Conservation (phyloP, 768 basidiomycete genomes). For the Hortiboletus campestris region DNA sequence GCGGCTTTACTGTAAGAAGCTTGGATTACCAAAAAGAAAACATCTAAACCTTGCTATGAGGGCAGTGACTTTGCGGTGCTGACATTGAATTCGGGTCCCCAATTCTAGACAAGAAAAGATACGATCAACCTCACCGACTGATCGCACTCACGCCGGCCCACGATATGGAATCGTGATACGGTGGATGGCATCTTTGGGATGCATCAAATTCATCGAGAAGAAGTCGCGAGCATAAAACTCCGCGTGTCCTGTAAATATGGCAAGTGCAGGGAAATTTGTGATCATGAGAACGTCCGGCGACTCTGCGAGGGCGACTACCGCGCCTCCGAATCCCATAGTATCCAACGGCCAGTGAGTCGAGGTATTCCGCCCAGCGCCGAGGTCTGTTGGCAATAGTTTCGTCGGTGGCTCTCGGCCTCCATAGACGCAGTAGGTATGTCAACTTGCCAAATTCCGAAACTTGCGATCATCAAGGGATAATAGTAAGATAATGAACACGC, state of each 20-base stretch:
- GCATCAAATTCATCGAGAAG: not conserved
- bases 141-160: not conserved
- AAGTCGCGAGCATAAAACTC: not conserved
- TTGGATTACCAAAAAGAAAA: conserved; percentile 13
- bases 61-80: conserved; percentile 13
- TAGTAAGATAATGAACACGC: not conserved
- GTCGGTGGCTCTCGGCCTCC: not conserved
- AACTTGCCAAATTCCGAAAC: not conserved
- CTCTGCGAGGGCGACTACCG: not conserved
- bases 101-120: conserved; percentile 15
- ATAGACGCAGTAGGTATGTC: not conserved
- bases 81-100: not conserved
- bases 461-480: conserved; percentile 20
- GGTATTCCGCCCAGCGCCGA: not conserved
- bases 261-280: not conserved
- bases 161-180: not conserved
- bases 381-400: not conserved
- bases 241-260: not conserved
- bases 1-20: not conserved
- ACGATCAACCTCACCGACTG: not conserved
- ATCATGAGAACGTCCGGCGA: not conserved
- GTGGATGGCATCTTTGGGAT: not conserved
- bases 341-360: not conserved
- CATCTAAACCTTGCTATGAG: not conserved
- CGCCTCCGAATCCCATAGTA: not conserved